Conservation (phyloP, 352 stramenopile genomes). For the Globisporangium sylvaticum region DNA sequence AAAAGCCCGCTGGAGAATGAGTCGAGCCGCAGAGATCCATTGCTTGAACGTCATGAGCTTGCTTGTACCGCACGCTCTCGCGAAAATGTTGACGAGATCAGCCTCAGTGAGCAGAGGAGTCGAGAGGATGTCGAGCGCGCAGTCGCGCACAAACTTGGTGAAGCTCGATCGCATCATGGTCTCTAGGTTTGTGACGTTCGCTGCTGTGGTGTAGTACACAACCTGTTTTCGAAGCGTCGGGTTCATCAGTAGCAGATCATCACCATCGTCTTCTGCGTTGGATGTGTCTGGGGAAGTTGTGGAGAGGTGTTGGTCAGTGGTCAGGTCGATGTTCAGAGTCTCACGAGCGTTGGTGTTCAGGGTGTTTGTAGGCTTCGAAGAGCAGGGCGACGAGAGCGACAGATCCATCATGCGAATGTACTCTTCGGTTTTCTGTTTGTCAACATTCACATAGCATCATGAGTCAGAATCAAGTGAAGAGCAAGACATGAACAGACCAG, state of each 20-base stretch:
- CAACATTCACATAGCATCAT: not conserved
- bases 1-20: conserved; percentile 38
- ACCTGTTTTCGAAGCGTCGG: conserved; percentile 59
- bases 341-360: not conserved
- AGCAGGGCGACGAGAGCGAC: conserved; percentile 20
- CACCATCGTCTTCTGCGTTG: not conserved
- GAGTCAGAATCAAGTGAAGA: not conserved
- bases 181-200: conserved; percentile 61
- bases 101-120: conserved; percentile 38
- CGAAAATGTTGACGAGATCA: conserved; percentile 54
- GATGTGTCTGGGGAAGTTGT: not conserved
- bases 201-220: conserved; percentile 57
- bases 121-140: conserved; percentile 34
- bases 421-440: conserved; percentile 25
- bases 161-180: conserved; percentile 61
- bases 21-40: conserved; percentile 42
- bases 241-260: conserved; percentile 40
- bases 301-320: not conserved
- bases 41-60: conserved; percentile 49
- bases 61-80: conserved; percentile 22
- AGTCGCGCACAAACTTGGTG: conserved; percentile 62
- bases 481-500: not conserved
- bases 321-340: not conserved
- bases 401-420: conserved; percentile 42
- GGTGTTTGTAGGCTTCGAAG: not conserved